Evolutionary conservation across 108 stramenopile species (phyloP).

Genomic region (Epithemia pelagica): DNA sequence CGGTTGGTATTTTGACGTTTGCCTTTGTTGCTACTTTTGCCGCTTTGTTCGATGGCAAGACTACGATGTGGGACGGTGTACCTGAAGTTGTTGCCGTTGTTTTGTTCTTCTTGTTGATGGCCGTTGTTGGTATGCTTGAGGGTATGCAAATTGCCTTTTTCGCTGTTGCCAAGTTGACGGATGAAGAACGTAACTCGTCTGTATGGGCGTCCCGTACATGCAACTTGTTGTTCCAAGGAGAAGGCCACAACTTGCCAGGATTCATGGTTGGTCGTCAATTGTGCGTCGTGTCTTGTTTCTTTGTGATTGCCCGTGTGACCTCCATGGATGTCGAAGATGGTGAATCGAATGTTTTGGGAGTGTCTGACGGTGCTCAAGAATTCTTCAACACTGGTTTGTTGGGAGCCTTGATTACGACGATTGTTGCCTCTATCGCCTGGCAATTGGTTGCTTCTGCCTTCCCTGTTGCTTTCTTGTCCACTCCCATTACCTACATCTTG

Average conservation of each 20-base stretch:
- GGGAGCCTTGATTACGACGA: conserved; percentile 66
- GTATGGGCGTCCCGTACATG: conserved; percentile 29
- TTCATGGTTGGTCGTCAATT: conserved; percentile 59
- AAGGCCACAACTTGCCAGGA: conserved; percentile 50
- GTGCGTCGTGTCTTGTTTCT: conserved; percentile 21
- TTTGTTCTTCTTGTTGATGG: conserved; percentile 66
- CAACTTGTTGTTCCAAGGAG: conserved; percentile 47
- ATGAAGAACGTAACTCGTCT: conserved; percentile 21
- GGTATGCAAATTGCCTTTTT: conserved; percentile 87
- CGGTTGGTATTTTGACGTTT: conserved; percentile 35
- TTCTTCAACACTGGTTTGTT: conserved; percentile 66
- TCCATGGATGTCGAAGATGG: conserved; percentile 17
- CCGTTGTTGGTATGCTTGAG: conserved; percentile 73
- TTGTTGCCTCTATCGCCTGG: conserved; percentile 55
- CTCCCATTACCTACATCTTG: conserved; percentile 42
- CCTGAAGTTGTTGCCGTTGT: conserved; percentile 41
- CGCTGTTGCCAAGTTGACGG: conserved; percentile 55
- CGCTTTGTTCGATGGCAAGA: conserved; percentile 49
- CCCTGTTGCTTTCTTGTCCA: conserved; percentile 51
- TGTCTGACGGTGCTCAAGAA: conserved; percentile 38
- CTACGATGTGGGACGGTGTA: conserved; percentile 53
- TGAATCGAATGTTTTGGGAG: conserved; percentile 49
- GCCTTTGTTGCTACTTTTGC: conserved; percentile 42
- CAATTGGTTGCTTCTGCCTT: conserved; percentile 48
- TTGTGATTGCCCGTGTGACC: conserved; percentile 26